Percentiles rank a stretch among this genome's conserved stretches.
Conservation (phyloP, 2,329 filamentous ascomycete species). For the Microcyclospora tardicrescens region DNA sequence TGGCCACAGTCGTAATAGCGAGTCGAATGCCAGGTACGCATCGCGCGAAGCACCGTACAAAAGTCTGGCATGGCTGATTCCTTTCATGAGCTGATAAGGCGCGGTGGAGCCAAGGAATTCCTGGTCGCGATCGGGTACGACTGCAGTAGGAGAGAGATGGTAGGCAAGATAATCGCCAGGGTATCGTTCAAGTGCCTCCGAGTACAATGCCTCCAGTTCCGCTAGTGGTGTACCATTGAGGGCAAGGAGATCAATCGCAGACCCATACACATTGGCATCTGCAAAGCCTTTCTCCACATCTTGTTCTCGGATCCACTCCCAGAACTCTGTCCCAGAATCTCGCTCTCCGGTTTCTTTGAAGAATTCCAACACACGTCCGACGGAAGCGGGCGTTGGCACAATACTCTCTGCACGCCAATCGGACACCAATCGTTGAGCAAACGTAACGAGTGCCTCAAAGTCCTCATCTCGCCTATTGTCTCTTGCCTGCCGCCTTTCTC, state of each 20-base stretch:
- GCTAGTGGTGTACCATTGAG: conserved; percentile 26
- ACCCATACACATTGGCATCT: conserved; percentile 33
- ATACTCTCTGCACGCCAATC: too few relatives aligned
- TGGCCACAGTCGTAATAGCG: conserved; percentile 34
- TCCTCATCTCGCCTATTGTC: conserved; percentile 3
- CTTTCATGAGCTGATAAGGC: conserved; percentile 29
- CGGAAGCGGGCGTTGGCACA: too few relatives aligned
- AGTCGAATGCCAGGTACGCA: conserved; percentile 39
- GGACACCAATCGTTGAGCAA: conserved; percentile 23
- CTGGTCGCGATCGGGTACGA: conserved; percentile 30
- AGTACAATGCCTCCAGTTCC: conserved; percentile 34
- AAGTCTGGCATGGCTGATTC: conserved; percentile 36
- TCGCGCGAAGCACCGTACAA: conserved; percentile 32
- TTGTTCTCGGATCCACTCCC: conserved; percentile 35
- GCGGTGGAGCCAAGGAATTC: background rate
- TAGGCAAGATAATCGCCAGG: conserved; percentile 35
- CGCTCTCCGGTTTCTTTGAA: conserved; percentile 32
- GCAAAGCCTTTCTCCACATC: conserved; percentile 26
- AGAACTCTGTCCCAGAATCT: conserved; percentile 27
- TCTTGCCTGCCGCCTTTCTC: conserved; percentile 3
- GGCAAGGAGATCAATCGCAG: conserved; percentile 37
- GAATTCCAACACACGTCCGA: conserved; percentile 21
- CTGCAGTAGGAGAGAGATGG: conserved; percentile 34
- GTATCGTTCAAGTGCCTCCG: conserved; percentile 33
- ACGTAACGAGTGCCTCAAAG: conserved; percentile 11